Evolutionary conservation across 2,329 filamentous ascomycete genomes (phyloP).

Genomic region (Eurotiales sp.): DNA sequence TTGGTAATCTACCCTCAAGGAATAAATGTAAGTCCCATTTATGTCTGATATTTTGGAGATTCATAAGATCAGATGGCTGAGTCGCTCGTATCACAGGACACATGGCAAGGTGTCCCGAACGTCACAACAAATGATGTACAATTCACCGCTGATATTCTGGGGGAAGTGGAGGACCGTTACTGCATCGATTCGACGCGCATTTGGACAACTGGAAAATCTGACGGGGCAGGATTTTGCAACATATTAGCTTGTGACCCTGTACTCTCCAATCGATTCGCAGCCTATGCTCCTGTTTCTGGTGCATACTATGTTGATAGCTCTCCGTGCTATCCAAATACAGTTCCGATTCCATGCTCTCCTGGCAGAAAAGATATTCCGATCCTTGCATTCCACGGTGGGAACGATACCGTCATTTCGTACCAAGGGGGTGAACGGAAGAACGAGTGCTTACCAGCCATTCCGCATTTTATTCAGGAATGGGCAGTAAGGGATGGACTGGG

Average conservation of each 20-base stretch:
- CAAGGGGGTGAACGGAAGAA: conserved; percentile 26
- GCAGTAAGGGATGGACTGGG: conserved; percentile 23
- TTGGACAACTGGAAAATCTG: conserved; percentile 52
- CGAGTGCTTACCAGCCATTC: conserved; percentile 21
- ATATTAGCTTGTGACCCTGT: conserved; percentile 46
- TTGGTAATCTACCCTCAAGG: conserved; percentile 7
- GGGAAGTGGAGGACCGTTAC: conserved; percentile 23
- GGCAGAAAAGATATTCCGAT: conserved; percentile 33
- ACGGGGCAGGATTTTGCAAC: conserved; percentile 51
- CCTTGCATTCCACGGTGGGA: conserved; percentile 44
- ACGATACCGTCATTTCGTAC: conserved; percentile 42
- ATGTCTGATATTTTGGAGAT: neutral
- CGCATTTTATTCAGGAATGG: conserved; percentile 21
- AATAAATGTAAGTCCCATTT: neutral
- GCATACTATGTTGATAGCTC: conserved; percentile 40
- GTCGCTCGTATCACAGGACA: neutral
- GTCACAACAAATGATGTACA: conserved; percentile 1
- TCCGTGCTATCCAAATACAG: conserved; percentile 12
- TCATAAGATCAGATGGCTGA: neutral
- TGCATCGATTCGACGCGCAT: conserved; percentile 46
- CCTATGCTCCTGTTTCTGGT: conserved; percentile 48
- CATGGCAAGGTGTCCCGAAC: conserved; percentile 7
- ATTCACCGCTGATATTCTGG: conserved; percentile 7
- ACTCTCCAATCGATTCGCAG: conserved; percentile 43
- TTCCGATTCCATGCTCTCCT: conserved; percentile 25